Evolutionary conservation across 192 early-diverging fungal species (phyloP).

Genomic region (Piromyces sp.): DNA sequence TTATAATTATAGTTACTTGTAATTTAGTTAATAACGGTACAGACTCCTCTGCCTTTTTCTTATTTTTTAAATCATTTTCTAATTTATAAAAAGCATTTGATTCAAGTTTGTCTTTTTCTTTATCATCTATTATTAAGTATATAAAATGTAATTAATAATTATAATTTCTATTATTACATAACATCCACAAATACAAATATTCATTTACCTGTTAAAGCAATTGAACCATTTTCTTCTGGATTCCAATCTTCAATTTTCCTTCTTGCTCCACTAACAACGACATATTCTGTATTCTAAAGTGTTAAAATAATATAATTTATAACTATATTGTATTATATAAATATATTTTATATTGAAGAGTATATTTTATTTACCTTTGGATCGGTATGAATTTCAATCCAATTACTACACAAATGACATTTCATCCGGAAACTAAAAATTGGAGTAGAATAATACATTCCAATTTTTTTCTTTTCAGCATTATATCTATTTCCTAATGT

Average conservation of each 20-base stretch:
- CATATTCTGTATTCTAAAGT: slow-evolving; percentile 52
- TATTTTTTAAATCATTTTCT: slow-evolving; percentile 35
- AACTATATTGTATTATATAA: no score
- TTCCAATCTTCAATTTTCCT: slow-evolving; percentile 57
- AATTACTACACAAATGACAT: slow-evolving; percentile 68
- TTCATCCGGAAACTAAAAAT: slow-evolving; percentile 86
- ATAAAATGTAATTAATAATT: no score
- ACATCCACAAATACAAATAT: no score
- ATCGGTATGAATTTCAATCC: slow-evolving; percentile 87
- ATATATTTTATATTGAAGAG: no score
- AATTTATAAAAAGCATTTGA: slow-evolving; percentile 37
- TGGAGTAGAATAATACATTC: slow-evolving; percentile 69
- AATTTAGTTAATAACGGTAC: slow-evolving; percentile 31
- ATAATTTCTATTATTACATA: no score
- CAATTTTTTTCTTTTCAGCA: slow-evolving; percentile 85
- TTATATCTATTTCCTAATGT: slow-evolving; percentile 89
- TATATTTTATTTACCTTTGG: slow-evolving; percentile 46
- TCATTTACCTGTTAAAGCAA: slow-evolving; percentile 33
- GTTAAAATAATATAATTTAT: no score
- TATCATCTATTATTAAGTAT: no score
- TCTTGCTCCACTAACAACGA: slow-evolving; percentile 49
- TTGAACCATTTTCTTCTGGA: slow-evolving; percentile 41
- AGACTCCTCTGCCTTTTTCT: slow-evolving; percentile 20
- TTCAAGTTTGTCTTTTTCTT: slow-evolving; percentile 2
- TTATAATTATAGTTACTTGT: slow-evolving; percentile 14